Evolutionary conservation across 345 rosid genomes (phyloP).

Genomic region (Linum usitatissimum): DNA sequence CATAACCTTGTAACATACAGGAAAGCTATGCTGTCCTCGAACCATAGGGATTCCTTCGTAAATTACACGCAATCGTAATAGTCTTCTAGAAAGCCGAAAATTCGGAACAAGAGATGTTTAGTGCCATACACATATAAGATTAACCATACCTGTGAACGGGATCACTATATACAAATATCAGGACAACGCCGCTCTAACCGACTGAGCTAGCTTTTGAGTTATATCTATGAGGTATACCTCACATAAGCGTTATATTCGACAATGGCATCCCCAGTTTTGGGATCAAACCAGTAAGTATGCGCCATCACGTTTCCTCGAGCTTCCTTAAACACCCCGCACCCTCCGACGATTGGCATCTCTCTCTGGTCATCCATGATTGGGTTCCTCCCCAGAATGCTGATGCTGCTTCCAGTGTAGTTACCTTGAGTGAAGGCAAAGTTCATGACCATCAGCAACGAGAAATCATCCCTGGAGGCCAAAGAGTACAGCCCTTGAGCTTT

Average conservation of each 20-base stretch:
- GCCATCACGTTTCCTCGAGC: neutral
- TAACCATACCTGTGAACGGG: too few species aligned
- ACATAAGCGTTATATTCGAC: neutral
- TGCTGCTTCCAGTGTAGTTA: neutral
- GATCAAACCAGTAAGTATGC: neutral
- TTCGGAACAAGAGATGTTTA: too few species aligned
- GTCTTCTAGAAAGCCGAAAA: neutral
- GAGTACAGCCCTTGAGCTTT: conserved; percentile 1
- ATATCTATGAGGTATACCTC: neutral
- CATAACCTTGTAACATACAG: neutral
- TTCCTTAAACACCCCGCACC: neutral
- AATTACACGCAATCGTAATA: neutral
- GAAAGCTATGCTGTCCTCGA: neutral
- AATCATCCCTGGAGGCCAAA: neutral
- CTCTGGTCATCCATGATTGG: neutral
- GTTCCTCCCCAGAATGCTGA: neutral
- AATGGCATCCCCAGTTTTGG: neutral
- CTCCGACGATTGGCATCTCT: conserved; percentile 2
- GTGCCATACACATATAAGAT: too few species aligned
- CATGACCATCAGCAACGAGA: neutral
- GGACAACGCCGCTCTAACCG: neutral
- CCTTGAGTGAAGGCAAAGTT: neutral
- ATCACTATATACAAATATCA: neutral
- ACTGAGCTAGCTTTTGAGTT: neutral
- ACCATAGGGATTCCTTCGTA: neutral